Evolutionary conservation across 2,329 filamentous ascomycete species (phyloP), one percentile per base, ranked within the genome.

Genomic region (Madurella fahalii): DNA sequence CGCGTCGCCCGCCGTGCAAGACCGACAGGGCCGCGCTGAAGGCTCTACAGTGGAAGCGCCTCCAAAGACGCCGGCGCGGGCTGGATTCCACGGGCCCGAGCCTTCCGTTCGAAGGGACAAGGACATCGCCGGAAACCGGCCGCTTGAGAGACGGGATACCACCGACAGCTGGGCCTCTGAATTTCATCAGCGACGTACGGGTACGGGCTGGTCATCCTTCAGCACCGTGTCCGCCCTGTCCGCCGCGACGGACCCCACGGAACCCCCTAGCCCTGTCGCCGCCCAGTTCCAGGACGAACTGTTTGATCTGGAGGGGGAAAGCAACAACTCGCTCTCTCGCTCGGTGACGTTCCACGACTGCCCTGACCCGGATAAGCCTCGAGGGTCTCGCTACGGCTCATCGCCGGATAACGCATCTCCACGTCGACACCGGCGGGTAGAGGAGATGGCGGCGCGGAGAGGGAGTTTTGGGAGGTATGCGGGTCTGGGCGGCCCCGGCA

Each of bases 91-190:
- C 13, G 40, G 42, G 5, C 16, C 17, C 18, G 49, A 53, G 32
- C 39, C 32, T n/a, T 11, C 40, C 44, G 11, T 50, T 15, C 42
- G 40, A 16, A 48, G 17, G 40, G 46, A 54, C 43, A 60, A 55
- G 52, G 59, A 63, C 37, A 13, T 47, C 15, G n/a, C n/a, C 20
- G 53, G 49, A 9, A 47, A 52, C 32, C 20, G 32, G 15, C 49
- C 41, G 7, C 50, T 56, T 16, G 50, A 53, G 52, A 56, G 59
- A 30, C 52, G 49, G 17, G 59, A 59, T 42, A 59, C 57, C 20
- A 40, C 30, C 16, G 58, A 56, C 40, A 62, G 54, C 32, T 50
- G 34, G 12, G 16, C 47, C n/a, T 53, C 44, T 9, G 40, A 42
- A 13, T 58, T 56, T 18, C 13, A 18, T 13, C 30, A 40, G 2